phyloP scores from a whole-genome alignment of 768 basidiomycete species.

The Dentipellis sp. region DNA sequence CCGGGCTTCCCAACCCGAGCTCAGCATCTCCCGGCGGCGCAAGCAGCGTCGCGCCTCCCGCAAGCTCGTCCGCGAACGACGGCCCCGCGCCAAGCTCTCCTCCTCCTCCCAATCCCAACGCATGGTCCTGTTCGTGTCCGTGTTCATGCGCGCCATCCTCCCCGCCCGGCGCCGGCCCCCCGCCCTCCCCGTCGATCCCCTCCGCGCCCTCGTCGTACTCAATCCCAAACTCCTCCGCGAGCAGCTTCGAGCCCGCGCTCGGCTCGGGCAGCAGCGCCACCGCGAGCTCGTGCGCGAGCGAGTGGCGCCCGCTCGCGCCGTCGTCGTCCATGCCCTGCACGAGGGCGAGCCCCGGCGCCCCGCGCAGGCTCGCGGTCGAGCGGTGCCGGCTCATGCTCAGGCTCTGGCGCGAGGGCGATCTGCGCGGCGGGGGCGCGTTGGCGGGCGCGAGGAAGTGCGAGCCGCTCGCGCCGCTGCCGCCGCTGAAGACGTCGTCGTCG shows the following conservation, averaged over 20 bases:
- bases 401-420: slow-evolving; percentile 21
- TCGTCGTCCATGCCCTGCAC: slow-evolving; percentile 33
- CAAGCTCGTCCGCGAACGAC: slow-evolving; percentile 15
- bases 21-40: slow-evolving; percentile 28
- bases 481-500: neutral
- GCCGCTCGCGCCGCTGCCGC: too few relatives aligned
- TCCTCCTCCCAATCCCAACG: too few relatives aligned
- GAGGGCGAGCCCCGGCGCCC: slow-evolving; percentile 26
- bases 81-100: slow-evolving; percentile 19
- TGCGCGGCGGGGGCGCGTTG: slow-evolving; percentile 16
- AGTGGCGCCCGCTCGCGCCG: slow-evolving; percentile 40
- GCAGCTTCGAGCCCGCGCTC: slow-evolving; percentile 60
- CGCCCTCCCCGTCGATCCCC: slow-evolving; percentile 55
- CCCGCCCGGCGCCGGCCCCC: slow-evolving; percentile 2
- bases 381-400: slow-evolving; percentile 28
- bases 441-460: slow-evolving; percentile 20
- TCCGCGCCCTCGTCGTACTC: slow-evolving; percentile 85
- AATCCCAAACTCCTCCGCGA: slow-evolving; percentile 85
- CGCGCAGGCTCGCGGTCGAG: slow-evolving; percentile 44
- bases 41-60: neutral
- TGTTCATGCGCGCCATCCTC: neutral
- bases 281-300: slow-evolving; percentile 81
- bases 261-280: slow-evolving; percentile 86
- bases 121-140: too few relatives aligned
- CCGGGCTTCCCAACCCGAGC: slow-evolving; percentile 28